These are phyloP conservation scores for Debaryomyces fabryi DNA, from an alignment of 1,139 yeast genomes.

Conservation along the genomic window DNA sequence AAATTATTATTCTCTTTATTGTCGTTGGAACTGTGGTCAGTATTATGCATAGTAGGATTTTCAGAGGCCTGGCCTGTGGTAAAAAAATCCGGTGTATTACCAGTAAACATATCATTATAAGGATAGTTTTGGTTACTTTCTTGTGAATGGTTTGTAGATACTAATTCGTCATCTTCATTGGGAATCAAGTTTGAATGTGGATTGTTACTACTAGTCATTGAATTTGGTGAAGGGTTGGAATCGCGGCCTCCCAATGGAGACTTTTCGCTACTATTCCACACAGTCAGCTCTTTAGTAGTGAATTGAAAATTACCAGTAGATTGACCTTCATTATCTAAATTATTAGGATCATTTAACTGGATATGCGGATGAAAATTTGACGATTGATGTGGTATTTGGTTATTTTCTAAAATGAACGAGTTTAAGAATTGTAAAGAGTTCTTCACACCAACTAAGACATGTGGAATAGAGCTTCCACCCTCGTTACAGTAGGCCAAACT, in stretches of 20 bases:
- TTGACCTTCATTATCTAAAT: constrained; percentile 13
- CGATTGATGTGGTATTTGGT: constrained; percentile 16
- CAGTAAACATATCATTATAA: constrained; percentile 26
- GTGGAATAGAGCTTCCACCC: constrained; percentile 54
- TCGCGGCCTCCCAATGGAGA: constrained; percentile 32
- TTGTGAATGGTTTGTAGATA: constrained; percentile 14
- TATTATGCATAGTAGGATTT: constrained; percentile 14
- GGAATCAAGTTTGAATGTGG: constrained; percentile 13
- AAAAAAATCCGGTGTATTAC: constrained; percentile 37
- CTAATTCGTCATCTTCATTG: constrained; percentile 10
- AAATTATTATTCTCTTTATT: constrained; percentile 6
- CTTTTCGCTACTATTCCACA: constrained; percentile 26
- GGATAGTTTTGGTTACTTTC: constrained; percentile 8
- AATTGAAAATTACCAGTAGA: constrained; percentile 24
- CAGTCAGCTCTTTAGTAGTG: constrained; percentile 18
- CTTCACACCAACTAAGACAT: constrained; percentile 56
- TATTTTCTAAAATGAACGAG: constrained; percentile 53
- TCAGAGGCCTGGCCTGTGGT: constrained; percentile 26
- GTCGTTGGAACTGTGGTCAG: constrained; percentile 7
- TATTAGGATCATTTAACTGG: constrained; percentile 17
- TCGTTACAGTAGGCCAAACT: constrained; percentile 63
- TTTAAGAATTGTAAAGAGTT: constrained; percentile 55
- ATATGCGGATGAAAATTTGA: constrained; percentile 19
- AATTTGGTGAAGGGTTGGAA: constrained; percentile 27
- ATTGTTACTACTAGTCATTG: constrained; percentile 19